Conservation (phyloP, 495 filamentous ascomycete genomes). For the Mytilinidion resinicola region DNA sequence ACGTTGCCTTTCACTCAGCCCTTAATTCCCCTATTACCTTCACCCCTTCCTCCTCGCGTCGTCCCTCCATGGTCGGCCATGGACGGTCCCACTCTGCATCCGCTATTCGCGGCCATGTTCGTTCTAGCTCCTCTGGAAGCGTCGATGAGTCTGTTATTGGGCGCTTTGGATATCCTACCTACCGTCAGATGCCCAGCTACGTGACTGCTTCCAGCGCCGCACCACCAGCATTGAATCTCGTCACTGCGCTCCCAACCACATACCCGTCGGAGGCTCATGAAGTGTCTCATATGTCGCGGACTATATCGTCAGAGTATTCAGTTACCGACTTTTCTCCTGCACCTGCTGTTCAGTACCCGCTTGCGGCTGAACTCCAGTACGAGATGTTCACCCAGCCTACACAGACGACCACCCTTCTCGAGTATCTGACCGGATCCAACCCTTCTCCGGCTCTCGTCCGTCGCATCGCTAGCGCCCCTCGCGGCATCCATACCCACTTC, state of each 20-base stretch:
- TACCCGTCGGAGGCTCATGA: constrained; percentile 22
- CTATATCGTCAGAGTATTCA: constrained; percentile 29
- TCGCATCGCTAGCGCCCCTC: constrained; percentile 63
- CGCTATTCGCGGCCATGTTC: constrained; percentile 37
- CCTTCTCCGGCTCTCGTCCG: constrained; percentile 77
- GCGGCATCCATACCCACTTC: constrained; percentile 70
- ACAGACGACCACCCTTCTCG: constrained; percentile 61
- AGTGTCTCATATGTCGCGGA: constrained; percentile 10
- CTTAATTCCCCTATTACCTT: constrained; percentile 65
- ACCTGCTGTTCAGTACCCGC: constrained; percentile 34
- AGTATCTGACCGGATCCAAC: constrained; percentile 72
- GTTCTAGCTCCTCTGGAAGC: constrained; percentile 52
- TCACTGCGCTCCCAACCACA: constrained; percentile 22
- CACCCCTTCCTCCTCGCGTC: constrained; percentile 44
- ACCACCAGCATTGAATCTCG: constrained; percentile 20
- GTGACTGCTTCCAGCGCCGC: constrained; percentile 35
- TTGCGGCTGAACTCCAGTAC: constrained; percentile 37
- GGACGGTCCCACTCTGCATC: constrained; percentile 56
- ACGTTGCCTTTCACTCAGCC: constrained; percentile 40
- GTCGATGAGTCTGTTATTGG: constrained; percentile 60
- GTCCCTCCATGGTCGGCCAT: constrained; percentile 35
- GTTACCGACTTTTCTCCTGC: constrained; percentile 42
- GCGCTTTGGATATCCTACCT: constrained; percentile 73
- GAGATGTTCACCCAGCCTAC: constrained; percentile 32
- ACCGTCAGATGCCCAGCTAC: constrained; percentile 69